These are phyloP conservation scores for Didymosphaeria variabile DNA, from an alignment of 2,329 filamentous ascomycete species.

Conservation along the genomic window DNA sequence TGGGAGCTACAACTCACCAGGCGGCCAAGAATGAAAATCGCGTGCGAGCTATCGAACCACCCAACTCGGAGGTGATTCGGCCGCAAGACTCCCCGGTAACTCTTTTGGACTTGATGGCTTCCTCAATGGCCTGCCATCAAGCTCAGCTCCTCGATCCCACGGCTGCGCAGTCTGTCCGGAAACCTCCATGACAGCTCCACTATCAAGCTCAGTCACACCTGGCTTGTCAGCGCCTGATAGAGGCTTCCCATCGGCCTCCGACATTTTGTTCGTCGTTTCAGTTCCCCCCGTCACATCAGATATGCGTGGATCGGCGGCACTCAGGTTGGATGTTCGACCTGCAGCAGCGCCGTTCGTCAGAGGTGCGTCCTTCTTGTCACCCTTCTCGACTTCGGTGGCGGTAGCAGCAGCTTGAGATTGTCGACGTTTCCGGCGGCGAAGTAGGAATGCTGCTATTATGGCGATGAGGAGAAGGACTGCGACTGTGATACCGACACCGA, in stretches of 20 bases:
- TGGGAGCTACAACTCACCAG: not conserved
- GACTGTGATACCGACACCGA: constrained; percentile 10
- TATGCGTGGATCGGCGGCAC: constrained; percentile 4
- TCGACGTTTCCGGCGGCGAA: constrained; percentile 10
- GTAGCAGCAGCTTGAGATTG: not conserved
- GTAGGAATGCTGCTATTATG: constrained; percentile 1
- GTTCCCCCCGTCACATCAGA: constrained; percentile 5
- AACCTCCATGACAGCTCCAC: constrained; percentile 9
- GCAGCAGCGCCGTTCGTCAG: not conserved
- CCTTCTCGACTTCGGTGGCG: constrained; percentile 4
- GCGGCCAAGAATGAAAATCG: not conserved
- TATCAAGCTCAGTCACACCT: constrained; percentile 10
- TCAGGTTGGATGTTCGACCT: constrained; percentile 9
- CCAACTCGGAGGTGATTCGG: constrained; percentile 5
- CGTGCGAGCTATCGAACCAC: not conserved
- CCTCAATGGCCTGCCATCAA: constrained; percentile 6
- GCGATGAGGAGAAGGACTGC: constrained; percentile 1
- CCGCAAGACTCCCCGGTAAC: constrained; percentile 8
- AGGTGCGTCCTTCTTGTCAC: constrained; percentile 1
- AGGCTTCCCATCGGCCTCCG: constrained; percentile 9
- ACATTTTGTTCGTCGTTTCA: not conserved
- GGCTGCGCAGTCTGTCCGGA: constrained; percentile 8
- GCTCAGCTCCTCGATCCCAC: constrained; percentile 4
- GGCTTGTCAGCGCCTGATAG: constrained; percentile 8
- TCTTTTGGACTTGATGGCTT: constrained; percentile 8